Evolutionary conservation across 2,329 filamentous ascomycete species (phyloP), one percentile per base, ranked within the genome.

Genomic region (Nectriaceae sp.): DNA sequence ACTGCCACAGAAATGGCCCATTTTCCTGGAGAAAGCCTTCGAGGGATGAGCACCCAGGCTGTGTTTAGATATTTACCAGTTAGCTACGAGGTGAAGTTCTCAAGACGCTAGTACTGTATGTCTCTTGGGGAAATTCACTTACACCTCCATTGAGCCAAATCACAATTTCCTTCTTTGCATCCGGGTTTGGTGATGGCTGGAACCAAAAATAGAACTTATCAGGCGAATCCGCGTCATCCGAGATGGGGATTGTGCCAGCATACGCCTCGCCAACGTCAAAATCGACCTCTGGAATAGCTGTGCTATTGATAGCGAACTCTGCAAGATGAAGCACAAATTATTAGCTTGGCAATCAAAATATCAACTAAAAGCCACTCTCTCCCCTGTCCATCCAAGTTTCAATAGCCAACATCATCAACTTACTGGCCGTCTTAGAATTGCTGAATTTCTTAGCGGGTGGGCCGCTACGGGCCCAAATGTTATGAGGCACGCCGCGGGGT

Each of bases 11-110:
- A 61, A 88, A 86, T 0, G 87, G 84, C 1, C 88, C 87, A 59
- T 89, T 90, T 57, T 90, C 87, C 49, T 88, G 85, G 5, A 90
- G 65, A 3, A 90, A 70, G 3, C 85, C 87, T 56, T 84, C 82
- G n/a, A 90, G 75, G 1, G 84, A 88, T 37, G 76, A 78, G 59
- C 76, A 81, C n/a, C 77, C 77, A 15, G 77, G 77, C 18, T 29
- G 16, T 11, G 3, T 21, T 19, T 4, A 3, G 4, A 11, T 20
- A 16, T 5, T 15, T 11, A 40, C 5, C 5, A n/a, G 33, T 36
- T 16, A 36, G 19, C 19, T 13, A 40, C 21, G 38, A 40, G 38
- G 5, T 18, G 19, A 40, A n/a, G 13, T 29, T 29, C 24, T 29
- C 24, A 29, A 29, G 6, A 13, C 24, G 24, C 24, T n/a, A 36